Base-by-base conservation (phyloP, 345 rosid genomes). In the Nephelium lappaceum region DNA sequence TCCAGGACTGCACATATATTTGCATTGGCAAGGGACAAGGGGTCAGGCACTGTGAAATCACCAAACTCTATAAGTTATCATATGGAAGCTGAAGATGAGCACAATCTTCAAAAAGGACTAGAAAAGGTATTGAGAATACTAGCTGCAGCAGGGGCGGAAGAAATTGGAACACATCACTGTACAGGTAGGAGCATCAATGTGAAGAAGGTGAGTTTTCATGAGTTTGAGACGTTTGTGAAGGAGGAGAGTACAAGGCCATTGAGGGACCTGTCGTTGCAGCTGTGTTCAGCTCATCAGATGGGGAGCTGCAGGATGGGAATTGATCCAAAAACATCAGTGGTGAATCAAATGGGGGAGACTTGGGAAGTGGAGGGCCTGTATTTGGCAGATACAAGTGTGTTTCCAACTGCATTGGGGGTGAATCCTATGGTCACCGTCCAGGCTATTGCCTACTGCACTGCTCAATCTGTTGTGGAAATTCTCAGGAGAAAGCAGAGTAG, bases 281-380 rank as follows among this genome's bases (percentile, higher is more conserved):
- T 93, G 27, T 80, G 92, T 79, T 95, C 98, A 42, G 97, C 97
- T 58, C 97, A 95, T 81, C 97, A 95, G 83, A 93, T 93, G 97
- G 97, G 96, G 25, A 95, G 97, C 73, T 95, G 97, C 82, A 83
- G 95, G 77, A 93, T 95, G 97, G 98, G 97, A 16, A 76, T 79
- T 5, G 85, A 83, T 31, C 91, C 91, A 2, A 85, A 79, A 69
- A 76, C 68, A 23, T 93, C 97, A 0, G 97, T 83, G 14, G 97
- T 95, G 88, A 84, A 80, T 70, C 87, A 90, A 47, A 88, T 77
- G 81, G 97, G 97, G 4, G 97, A 95, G 83, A 88, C 95, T 49
- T 93, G 97, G 97, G 97, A 91, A 68, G 86, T 93, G 1, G 89
- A 90, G 53, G 93, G 93, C 36, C 73, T 93, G 75, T 93, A 81